Evolutionary conservation across 2,329 filamentous ascomycete genomes (phyloP).

Genomic region (Penicillium sp.): DNA sequence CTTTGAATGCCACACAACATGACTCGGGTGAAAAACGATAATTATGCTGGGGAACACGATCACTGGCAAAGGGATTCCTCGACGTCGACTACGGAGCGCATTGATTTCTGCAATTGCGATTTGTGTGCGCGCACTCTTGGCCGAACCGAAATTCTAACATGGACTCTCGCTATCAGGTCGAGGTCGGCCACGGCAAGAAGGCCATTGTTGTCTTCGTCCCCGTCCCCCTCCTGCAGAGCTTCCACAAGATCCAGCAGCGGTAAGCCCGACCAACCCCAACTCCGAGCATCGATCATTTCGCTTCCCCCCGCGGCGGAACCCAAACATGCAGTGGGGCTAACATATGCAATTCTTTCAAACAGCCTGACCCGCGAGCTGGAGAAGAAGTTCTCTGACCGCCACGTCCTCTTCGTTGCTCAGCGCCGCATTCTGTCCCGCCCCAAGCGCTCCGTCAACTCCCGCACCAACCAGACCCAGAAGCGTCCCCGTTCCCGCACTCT

Average conservation of each 20-base stretch:
- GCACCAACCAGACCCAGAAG: constrained; percentile 98
- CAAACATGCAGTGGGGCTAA: constrained; percentile 11
- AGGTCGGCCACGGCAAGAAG: constrained; percentile 99
- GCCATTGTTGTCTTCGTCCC: constrained; percentile 99
- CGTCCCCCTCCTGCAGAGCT: constrained; percentile 95
- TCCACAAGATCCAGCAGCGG: constrained; percentile 99
- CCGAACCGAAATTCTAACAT: constrained; percentile 30
- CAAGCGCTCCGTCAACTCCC: constrained; percentile 95
- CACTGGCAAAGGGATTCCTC: constrained; percentile 5
- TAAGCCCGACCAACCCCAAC: constrained; percentile 55
- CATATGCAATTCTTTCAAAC: constrained; percentile 4
- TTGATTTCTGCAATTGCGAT: constrained; percentile 9
- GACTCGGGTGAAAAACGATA: not conserved
- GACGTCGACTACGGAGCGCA: constrained; percentile 4
- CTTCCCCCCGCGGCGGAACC: not conserved
- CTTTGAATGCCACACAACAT: not conserved
- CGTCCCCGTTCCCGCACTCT: constrained; percentile 96
- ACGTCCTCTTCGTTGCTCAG: constrained; percentile 97
- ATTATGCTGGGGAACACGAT: not conserved
- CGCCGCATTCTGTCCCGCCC: constrained; percentile 98
- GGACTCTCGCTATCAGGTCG: constrained; percentile 69
- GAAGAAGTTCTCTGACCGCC: constrained; percentile 99
- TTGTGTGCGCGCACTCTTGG: constrained; percentile 18
- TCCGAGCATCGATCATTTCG: not conserved
- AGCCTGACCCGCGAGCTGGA: constrained; percentile 99